Evolutionary conservation across 352 stramenopile genomes (phyloP).

Genomic region (Globisporangium nagaii): DNA sequence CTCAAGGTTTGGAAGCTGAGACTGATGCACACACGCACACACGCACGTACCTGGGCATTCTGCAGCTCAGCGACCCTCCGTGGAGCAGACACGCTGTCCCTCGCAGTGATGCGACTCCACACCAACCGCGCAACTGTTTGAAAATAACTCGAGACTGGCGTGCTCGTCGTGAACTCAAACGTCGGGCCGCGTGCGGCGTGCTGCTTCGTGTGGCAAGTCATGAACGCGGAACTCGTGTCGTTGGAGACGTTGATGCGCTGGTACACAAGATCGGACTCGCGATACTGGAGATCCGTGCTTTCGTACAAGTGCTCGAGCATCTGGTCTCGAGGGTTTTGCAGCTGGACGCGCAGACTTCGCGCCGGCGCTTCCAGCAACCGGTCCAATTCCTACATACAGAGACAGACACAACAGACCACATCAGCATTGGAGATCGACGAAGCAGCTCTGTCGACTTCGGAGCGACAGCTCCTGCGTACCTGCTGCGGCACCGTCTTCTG

Average conservation of each 20-base stretch:
- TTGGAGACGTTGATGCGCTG: not conserved
- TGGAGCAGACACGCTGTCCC: not conserved
- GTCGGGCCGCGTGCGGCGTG: not conserved
- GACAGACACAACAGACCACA: too few relatives aligned
- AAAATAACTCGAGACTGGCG: not conserved
- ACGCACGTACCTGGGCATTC: too few relatives aligned
- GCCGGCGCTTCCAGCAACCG: not conserved
- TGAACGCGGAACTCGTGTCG: not conserved
- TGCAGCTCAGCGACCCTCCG: not conserved
- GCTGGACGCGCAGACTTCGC: not conserved
- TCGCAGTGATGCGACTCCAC: not conserved
- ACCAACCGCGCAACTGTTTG: not conserved
- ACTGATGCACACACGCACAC: too few relatives aligned
- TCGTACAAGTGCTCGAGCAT: not conserved
- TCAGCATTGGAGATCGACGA: too few relatives aligned
- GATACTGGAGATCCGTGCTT: not conserved
- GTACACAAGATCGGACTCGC: not conserved
- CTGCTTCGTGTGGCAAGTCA: not conserved
- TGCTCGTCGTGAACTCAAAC: conserved; percentile 9
- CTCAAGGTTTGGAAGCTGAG: too few relatives aligned
- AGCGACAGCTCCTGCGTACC: not conserved
- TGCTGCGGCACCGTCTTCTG: conserved; percentile 11
- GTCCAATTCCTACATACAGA: not conserved
- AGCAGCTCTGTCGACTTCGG: too few relatives aligned
- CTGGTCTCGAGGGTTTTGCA: not conserved